Percentiles rank a stretch among this genome's conserved stretches.
phyloP scores from a whole-genome alignment of 2,329 filamentous ascomycete species.

The Polytolypa hystricis region DNA sequence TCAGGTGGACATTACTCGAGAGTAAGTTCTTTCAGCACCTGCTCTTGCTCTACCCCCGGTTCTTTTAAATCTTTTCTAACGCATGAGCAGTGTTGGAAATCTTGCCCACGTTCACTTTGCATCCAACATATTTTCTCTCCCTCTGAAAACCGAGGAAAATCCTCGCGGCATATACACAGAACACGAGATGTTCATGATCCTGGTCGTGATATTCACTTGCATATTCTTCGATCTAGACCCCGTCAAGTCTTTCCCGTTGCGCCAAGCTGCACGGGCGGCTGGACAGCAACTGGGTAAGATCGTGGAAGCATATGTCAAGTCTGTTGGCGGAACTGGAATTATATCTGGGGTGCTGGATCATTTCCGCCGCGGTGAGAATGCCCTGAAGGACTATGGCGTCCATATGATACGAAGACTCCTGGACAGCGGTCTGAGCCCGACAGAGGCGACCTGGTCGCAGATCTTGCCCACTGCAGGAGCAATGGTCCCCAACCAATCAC shows the following conservation, averaged over 20 bases:
- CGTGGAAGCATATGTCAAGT: constrained; percentile 28
- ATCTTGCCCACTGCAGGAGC: constrained; percentile 56
- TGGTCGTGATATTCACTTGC: constrained; percentile 37
- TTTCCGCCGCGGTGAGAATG: constrained; percentile 41
- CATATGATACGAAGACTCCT: constrained; percentile 54
- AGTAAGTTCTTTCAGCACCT: constrained; percentile 19
- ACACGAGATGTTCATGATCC: constrained; percentile 42
- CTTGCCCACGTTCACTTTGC: constrained; percentile 18
- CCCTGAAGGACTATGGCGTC: constrained; percentile 52
- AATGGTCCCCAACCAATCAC: constrained; percentile 54
- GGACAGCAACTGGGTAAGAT: constrained; percentile 28
- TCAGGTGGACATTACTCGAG: constrained; percentile 18
- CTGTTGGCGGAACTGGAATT: constrained; percentile 38
- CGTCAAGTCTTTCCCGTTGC: constrained; percentile 37
- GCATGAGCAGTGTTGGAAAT: constrained; percentile 13
- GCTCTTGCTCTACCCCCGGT: neutral
- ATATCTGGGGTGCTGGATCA: constrained; percentile 42
- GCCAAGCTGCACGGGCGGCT: constrained; percentile 33
- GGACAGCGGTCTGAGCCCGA: constrained; percentile 49
- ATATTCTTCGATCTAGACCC: constrained; percentile 40
- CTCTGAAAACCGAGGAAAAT: constrained; percentile 19
- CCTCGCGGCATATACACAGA: constrained; percentile 32
- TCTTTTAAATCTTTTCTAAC: neutral
- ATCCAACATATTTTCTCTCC: constrained; percentile 17
- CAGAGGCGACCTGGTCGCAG: constrained; percentile 61